Base-by-base conservation (phyloP, 129 eudicot species). In the Cynara cardunculus region DNA sequence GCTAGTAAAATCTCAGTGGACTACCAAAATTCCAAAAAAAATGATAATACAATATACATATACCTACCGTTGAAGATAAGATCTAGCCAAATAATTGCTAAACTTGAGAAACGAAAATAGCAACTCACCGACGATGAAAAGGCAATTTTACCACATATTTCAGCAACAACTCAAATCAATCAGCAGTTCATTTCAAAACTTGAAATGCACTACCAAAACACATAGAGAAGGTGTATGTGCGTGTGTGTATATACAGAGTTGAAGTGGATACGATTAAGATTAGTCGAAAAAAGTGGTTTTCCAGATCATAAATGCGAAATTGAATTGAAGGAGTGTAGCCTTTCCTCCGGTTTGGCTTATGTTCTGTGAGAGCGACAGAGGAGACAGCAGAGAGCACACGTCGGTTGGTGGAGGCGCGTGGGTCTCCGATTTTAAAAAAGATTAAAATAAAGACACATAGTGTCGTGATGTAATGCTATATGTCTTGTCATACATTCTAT, bases 21-120 rank as follows among this genome's bases (percentile, higher is more conserved):
- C 65, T n/a, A 18, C 65, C 76, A 41, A 74, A 41, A 74, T 39
- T 76, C 71, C 71, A 56, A 73, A 65, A n/a, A n/a, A 34, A 27
- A 31, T 30, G 44, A 74, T 21, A 69, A 80, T 73, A 46, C 32
- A 81, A 65, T 53, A 71, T 69, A 39, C 72, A 69, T 25, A 27
- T 21, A 80, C 73, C 82, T 30, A 82, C 78, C 82, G 74, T 44
- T 64, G 73, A 83, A 80, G 84, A 82, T 87, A 85, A 81, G 90
- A 87, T 87, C 78, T 85, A 78, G 24, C 56, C 30, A 82, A 71
- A 76, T 39, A 61, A 56, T 14, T 4, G 77, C 76, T 56, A 64
- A 64, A 68, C 44, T 72, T 39, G 56, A 30, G 31, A 26, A 71
- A 25, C 79, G 73, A 72, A 82, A 61, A 18, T 12, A 39, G 39